Percentiles rank a stretch among this genome's conserved stretches.
Conservation (phyloP, 2,329 filamentous ascomycete genomes). For the Emericellopsis atlantica region DNA sequence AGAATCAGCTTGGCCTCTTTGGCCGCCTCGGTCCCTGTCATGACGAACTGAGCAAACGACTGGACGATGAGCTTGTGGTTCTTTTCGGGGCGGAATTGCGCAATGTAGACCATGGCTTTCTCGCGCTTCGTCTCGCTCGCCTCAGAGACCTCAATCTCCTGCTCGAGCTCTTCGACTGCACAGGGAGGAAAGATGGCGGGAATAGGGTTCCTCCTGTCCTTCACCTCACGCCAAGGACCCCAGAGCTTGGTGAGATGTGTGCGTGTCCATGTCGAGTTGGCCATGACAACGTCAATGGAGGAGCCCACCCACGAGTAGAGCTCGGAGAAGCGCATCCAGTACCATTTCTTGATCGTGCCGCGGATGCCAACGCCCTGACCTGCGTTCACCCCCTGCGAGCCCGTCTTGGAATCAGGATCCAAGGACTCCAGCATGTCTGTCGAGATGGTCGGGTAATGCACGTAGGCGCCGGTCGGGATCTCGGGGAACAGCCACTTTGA, state of each 20-base stretch:
- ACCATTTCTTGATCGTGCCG: conserved; percentile 61
- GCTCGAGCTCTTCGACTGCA: conserved; percentile 72
- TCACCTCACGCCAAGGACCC: conserved; percentile 42
- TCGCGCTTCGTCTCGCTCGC: conserved; percentile 58
- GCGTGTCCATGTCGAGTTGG: conserved; percentile 92
- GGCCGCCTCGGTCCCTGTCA: conserved; percentile 34
- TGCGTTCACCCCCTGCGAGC: conserved; percentile 65
- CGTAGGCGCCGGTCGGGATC: conserved; percentile 82
- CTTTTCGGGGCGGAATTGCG: conserved; percentile 95
- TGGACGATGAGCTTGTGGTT: conserved; percentile 81
- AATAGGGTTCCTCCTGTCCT: conserved; percentile 39
- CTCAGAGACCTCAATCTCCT: conserved; percentile 57
- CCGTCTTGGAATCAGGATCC: conserved; percentile 45
- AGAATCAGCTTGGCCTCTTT: conserved; percentile 59
- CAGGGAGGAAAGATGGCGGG: conserved; percentile 84
- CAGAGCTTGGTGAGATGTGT: conserved; percentile 70
- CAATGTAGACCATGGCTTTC: conserved; percentile 76
- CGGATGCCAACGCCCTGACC: conserved; percentile 63
- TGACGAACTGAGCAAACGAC: conserved; percentile 69
- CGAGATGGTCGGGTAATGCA: conserved; percentile 96
- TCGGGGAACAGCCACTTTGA: conserved; percentile 69
- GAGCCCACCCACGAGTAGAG: conserved; percentile 76
- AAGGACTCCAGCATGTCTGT: conserved; percentile 92
- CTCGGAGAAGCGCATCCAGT: conserved; percentile 77
- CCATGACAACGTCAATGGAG: conserved; percentile 88